phyloP scores from a whole-genome alignment of 495 filamentous ascomycete genomes.

The Xylaria flabelliformis region DNA sequence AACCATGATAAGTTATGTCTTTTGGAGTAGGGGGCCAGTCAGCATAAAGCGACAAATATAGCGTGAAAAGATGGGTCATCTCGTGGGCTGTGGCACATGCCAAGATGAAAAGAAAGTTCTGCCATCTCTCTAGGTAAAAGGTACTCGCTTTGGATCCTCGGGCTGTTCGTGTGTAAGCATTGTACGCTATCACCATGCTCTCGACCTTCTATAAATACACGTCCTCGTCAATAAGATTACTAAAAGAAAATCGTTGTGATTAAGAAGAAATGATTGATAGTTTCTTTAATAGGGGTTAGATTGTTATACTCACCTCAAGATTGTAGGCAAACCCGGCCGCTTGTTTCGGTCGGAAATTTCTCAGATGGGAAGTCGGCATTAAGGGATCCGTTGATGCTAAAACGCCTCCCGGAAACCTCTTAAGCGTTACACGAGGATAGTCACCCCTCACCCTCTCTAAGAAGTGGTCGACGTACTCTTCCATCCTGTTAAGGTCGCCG shows the following conservation, averaged over 20 bases:
- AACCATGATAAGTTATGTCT: constrained; percentile 1
- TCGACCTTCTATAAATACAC: constrained; percentile 1
- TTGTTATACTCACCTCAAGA: background rate
- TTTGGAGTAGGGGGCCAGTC: constrained; percentile 2
- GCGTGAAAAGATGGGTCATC: background rate
- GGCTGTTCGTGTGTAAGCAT: background rate
- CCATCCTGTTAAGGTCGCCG: background rate
- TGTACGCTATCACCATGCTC: background rate
- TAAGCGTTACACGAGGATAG: constrained; percentile 6
- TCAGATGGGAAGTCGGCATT: background rate
- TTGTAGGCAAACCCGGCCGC: constrained; percentile 4
- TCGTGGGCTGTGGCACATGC: background rate
- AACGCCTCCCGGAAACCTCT: background rate
- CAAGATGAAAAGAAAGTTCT: constrained; percentile 7
- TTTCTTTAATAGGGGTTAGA: background rate
- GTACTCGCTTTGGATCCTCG: background rate
- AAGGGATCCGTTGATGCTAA: background rate
- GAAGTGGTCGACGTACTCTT: constrained; percentile 1
- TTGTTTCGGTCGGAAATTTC: background rate
- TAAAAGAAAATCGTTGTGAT: background rate
- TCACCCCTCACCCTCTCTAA: background rate
- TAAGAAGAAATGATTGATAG: background rate
- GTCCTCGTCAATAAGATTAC: background rate
- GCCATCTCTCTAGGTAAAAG: constrained; percentile 8
- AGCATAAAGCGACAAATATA: constrained; percentile 3